These are phyloP conservation scores for Prunus davidiana DNA, from an alignment of 306 rosid genomes.

Conservation along the genomic window DNA sequence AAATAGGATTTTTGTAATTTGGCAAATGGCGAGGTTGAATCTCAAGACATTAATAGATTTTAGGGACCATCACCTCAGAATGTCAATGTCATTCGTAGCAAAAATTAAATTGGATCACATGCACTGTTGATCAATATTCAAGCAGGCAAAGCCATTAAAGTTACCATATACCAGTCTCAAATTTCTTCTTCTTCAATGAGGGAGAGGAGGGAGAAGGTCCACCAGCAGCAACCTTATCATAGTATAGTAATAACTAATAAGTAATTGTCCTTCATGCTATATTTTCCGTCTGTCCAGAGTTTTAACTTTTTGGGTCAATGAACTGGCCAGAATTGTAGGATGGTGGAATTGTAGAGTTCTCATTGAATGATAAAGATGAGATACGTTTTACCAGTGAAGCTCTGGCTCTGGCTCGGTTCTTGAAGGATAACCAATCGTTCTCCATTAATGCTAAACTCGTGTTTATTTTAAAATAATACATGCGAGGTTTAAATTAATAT, in stretches of 20 bases:
- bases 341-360: too few species aligned
- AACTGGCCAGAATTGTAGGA: too few species aligned
- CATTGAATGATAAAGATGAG: too few species aligned
- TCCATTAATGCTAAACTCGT: too few species aligned
- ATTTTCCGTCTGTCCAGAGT: background rate
- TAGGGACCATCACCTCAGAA: slow-evolving; percentile 2
- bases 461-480: too few species aligned
- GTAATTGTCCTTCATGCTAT: background rate
- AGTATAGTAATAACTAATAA: background rate
- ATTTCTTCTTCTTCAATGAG: background rate
- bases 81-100: slow-evolving; percentile 26
- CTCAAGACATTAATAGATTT: background rate
- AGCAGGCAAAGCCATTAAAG: background rate
- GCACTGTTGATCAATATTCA: slow-evolving; percentile 15
- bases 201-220: background rate
- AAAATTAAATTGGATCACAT: slow-evolving; percentile 39
- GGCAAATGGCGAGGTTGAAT: background rate
- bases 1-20: background rate
- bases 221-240: background rate
- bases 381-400: too few species aligned
- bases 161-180: too few species aligned
- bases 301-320: too few species aligned
- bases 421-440: too few species aligned
- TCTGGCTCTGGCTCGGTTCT: too few species aligned
- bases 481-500: too few species aligned